Evolutionary conservation across 805 yeast species (phyloP), one percentile per base, ranked within the genome.

Genomic region (Maudiozyma saulgeensis): DNA sequence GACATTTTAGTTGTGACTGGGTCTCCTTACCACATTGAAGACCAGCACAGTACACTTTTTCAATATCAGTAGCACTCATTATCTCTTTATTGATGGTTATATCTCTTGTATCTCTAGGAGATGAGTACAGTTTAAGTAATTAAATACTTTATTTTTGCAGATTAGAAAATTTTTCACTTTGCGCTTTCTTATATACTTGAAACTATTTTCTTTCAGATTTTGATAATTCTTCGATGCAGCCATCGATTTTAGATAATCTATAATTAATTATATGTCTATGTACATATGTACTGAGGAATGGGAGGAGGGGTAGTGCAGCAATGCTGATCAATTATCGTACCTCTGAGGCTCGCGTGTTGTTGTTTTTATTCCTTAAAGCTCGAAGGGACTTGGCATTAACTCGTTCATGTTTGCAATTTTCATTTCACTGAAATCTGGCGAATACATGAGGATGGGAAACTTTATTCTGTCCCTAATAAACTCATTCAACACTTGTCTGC

Each of bases 401-500:
- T 39, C 42, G 15, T 19, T 11, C 42, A 39, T 18, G 11, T 19
- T 39, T 3, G 42, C 19, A 1, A 39, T 19, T 19, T 21, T 16
- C 26, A 21, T n/a, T 23, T 39, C 25, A 6, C 16, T 23, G 19
- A 41, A 25, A 15, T 41, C 43, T 26, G 43, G 44, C 21, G 21
- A n/a, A 3, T 79, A 84, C 93, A 91, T 83, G 62, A 76, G 79
- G 2, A 91, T 67, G 0, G 86, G 84, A 26, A 79, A 60, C 7
- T 75, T 71, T 7, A 64, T 60, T 8, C 32, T 23, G 18, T 39
- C 23, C 0, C 35, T 18, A 0, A 81, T 78, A 64, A 90, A 91
- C 64, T 91, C 99, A 38, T 96, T 73, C 32, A 91, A 79, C 49
- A 84, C 78, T 66, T 91, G 99, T 48, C 99, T 74, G 61, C 99